Conservation (phyloP, 1,284 basidiomycete species). For the Moesziomyces antarcticus region DNA sequence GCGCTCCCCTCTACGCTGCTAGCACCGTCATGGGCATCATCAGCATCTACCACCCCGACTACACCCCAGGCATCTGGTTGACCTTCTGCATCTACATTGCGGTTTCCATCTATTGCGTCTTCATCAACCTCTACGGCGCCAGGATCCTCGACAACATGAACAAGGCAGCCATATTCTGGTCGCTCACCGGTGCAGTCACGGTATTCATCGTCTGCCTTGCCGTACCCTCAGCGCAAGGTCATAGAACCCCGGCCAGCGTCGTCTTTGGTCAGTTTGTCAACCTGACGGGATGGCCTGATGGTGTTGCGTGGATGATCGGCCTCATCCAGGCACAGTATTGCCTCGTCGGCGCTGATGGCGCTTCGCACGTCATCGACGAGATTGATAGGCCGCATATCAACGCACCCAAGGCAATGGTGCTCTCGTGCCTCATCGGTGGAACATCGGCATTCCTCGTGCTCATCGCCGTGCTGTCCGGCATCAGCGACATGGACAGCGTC, state of each 20-base stretch:
- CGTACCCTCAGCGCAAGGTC: constrained; percentile 19
- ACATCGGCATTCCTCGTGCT: constrained; percentile 32
- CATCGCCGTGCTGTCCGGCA: constrained; percentile 29
- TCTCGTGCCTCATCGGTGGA: constrained; percentile 37
- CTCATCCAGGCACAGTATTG: constrained; percentile 50
- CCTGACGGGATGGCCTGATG: constrained; percentile 44
- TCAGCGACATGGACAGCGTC: constrained; percentile 35
- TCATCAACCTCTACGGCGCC: constrained; percentile 43
- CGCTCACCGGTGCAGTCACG: constrained; percentile 20
- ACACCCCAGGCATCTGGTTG: constrained; percentile 10
- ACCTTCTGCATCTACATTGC: constrained; percentile 32
- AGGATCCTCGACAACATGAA: constrained; percentile 36
- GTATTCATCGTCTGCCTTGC: constrained; percentile 41
- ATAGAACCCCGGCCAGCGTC: constrained; percentile 27
- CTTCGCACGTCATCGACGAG: constrained; percentile 45
- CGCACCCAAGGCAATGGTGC: constrained; percentile 48
- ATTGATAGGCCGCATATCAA: constrained; percentile 41
- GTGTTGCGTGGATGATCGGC: constrained; percentile 45
- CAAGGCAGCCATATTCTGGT: constrained; percentile 28
- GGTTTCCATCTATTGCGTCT: constrained; percentile 25
- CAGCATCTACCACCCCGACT: constrained; percentile 27
- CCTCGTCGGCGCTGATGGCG: constrained; percentile 42
- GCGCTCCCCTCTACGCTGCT: constrained; percentile 33
- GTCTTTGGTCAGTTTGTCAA: constrained; percentile 46
- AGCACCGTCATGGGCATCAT: constrained; percentile 23